These are phyloP conservation scores for Microglena sp. DNA, from an alignment of 139 green algal genomes.

Conservation along the genomic window DNA sequence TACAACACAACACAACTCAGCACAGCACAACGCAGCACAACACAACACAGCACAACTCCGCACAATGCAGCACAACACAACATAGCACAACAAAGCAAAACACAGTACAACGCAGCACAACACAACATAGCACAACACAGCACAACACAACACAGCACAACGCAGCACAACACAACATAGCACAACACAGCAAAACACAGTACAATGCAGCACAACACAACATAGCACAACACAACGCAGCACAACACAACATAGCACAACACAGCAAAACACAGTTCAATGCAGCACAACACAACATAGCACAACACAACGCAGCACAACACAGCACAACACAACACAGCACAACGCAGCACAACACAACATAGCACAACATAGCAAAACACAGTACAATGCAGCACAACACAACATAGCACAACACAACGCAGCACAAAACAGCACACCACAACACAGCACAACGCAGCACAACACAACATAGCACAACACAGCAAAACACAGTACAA, in stretches of 20 bases:
- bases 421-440: neutral
- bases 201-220: constrained; percentile 6
- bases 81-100: no score
- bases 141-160: no score
- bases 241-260: constrained; percentile 2
- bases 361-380: neutral
- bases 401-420: constrained; percentile 6
- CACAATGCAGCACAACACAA: no score
- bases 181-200: constrained; percentile 7
- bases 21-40: no score
- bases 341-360: constrained; percentile 1
- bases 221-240: constrained; percentile 9
- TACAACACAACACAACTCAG: no score
- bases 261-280: neutral
- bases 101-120: no score
- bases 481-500: constrained; percentile 11
- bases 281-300: constrained; percentile 11
- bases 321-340: constrained; percentile 7
- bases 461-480: constrained; percentile 5
- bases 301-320: constrained; percentile 8
- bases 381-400: neutral
- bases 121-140: no score
- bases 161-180: neutral
- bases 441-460: constrained; percentile 7
- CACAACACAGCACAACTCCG: no score